Conservation (phyloP, 2,329 filamentous ascomycete species). For the Paraphaeosphaeria minitans region DNA sequence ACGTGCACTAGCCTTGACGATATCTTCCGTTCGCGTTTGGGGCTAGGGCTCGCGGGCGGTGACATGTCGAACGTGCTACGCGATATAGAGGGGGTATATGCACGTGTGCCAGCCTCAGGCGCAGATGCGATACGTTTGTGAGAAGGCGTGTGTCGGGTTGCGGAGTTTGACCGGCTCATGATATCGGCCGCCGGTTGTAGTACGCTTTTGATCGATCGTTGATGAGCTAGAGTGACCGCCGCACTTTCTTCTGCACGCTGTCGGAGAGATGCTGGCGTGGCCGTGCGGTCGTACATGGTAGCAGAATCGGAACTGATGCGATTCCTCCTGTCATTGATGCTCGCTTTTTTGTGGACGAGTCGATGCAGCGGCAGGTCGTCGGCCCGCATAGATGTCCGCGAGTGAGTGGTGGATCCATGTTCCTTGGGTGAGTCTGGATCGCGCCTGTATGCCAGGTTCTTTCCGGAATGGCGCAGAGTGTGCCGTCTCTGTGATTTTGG, state of each 20-base stretch:
- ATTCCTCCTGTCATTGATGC: conserved; percentile 52
- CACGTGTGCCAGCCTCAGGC: conserved; percentile 30
- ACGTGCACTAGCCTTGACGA: conserved; percentile 17
- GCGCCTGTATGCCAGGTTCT: conserved; percentile 57
- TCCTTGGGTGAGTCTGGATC: conserved; percentile 40
- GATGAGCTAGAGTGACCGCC: conserved; percentile 37
- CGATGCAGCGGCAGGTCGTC: conserved; percentile 53
- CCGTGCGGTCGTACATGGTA: conserved; percentile 30
- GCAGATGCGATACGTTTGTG: conserved; percentile 44
- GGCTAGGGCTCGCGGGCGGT: conserved; percentile 28
- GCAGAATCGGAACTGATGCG: conserved; percentile 39
- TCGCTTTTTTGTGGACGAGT: conserved; percentile 57
- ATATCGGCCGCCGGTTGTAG: conserved; percentile 44
- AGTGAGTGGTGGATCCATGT: conserved; percentile 51
- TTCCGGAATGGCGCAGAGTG: conserved; percentile 60
- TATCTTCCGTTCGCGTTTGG: conserved; percentile 11
- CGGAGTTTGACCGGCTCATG: conserved; percentile 36
- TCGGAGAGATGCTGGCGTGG: conserved; percentile 37
- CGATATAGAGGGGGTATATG: conserved; percentile 16
- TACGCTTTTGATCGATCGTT: conserved; percentile 37
- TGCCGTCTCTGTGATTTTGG: conserved; percentile 50
- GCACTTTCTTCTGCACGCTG: conserved; percentile 34
- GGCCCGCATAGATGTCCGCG: conserved; percentile 52
- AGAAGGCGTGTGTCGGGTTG: conserved; percentile 18
- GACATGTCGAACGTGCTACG: conserved; percentile 29